A percentile compares a stretch with the other conserved stretches of the same genome.
Conservation (phyloP, 768 basidiomycete genomes). For the Lyophyllum semitale region DNA sequence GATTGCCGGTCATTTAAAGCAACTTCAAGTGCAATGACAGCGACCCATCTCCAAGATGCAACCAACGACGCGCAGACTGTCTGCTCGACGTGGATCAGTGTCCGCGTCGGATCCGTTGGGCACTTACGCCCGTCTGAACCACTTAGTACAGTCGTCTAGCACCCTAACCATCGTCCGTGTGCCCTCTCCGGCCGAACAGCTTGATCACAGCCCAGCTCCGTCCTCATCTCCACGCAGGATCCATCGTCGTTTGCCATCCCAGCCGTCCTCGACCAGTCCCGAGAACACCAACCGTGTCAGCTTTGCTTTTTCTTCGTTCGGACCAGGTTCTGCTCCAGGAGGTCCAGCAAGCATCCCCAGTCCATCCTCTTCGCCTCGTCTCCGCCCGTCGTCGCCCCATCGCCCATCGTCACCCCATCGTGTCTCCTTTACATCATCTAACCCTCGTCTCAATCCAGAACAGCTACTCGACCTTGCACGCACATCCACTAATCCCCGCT, state of each 20-base stretch:
- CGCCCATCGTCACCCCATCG: conserved; percentile 36
- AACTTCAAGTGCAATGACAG: too few relatives aligned
- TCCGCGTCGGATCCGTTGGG: conserved; percentile 72
- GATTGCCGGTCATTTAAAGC: conserved; percentile 6
- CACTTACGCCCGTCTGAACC: conserved; percentile 50
- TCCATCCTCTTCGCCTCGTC: conserved; percentile 45
- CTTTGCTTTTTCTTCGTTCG: conserved; percentile 71
- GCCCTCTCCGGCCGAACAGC: conserved; percentile 28
- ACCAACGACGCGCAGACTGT: conserved; percentile 29
- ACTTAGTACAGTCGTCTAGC: conserved; percentile 59
- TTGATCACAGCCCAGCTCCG: conserved; percentile 25
- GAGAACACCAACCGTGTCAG: conserved; percentile 27
- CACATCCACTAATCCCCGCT: conserved; percentile 49
- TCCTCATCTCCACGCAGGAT: conserved; percentile 21
- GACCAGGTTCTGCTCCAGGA: conserved; percentile 18
- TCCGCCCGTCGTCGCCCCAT: conserved; percentile 52
- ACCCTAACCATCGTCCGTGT: conserved; percentile 79
- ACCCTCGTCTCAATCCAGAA: conserved; percentile 64
- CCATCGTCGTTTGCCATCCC: conserved; percentile 17
- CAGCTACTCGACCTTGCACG: conserved; percentile 76
- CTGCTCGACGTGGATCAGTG: conserved; percentile 65
- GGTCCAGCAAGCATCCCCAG: conserved; percentile 29
- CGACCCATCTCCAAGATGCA: too few relatives aligned
- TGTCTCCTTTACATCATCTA: conserved; percentile 30
- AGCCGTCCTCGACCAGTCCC: conserved; percentile 26